phyloP scores from a whole-genome alignment of 2,329 filamentous ascomycete species.

The Eurotiales sp. region DNA sequence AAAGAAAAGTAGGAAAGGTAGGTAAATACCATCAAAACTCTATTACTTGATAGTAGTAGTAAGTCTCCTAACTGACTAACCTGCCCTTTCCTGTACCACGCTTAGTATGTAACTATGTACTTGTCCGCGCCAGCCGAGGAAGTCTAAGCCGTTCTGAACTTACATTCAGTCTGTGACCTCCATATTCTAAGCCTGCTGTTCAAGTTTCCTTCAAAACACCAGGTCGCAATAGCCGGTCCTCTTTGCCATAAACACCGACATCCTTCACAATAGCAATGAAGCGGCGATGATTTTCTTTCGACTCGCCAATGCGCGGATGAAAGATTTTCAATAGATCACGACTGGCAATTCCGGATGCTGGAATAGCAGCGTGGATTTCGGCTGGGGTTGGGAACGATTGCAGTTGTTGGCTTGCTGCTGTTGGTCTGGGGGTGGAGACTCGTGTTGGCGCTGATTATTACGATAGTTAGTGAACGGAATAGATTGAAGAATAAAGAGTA shows the following conservation, averaged over 20 bases:
- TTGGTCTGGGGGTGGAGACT: slow-evolving; percentile 28
- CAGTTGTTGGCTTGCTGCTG: slow-evolving; percentile 13
- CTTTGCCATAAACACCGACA: slow-evolving; percentile 41
- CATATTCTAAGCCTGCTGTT: no score
- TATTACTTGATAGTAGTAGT: no score
- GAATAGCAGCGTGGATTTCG: slow-evolving; percentile 47
- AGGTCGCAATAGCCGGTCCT: slow-evolving; percentile 39
- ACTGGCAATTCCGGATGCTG: slow-evolving; percentile 42
- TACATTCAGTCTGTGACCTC: no score
- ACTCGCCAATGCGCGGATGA: slow-evolving; percentile 39
- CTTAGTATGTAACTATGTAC: no score
- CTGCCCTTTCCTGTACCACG: no score
- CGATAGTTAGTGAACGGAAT: neutral
- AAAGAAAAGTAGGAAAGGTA: no score
- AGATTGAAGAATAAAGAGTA: no score
- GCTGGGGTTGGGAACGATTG: slow-evolving; percentile 42
- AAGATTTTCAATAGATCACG: slow-evolving; percentile 43
- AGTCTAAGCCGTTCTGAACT: no score
- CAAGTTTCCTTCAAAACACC: slow-evolving; percentile 31
- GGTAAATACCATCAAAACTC: no score
- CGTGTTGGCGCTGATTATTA: slow-evolving; percentile 23
- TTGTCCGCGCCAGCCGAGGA: no score
- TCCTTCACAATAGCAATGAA: slow-evolving; percentile 46
- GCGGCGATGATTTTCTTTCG: slow-evolving; percentile 37
- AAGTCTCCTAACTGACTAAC: no score